Evolutionary conservation across 495 filamentous ascomycete genomes (phyloP).

Genomic region (Aspergillus sclerotiicarbonarius): DNA sequence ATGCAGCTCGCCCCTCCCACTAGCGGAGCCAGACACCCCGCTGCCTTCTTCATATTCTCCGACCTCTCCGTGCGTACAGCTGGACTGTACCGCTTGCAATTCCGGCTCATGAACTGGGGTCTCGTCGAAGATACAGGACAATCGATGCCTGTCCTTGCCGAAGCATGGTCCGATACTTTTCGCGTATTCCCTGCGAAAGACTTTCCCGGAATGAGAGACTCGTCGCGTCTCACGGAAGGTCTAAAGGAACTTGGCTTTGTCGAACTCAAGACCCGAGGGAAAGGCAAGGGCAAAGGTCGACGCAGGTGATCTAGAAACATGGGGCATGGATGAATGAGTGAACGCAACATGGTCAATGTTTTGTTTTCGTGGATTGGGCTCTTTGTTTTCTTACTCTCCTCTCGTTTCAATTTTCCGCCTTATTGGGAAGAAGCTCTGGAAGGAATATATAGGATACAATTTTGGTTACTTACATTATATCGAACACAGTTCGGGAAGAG

Average conservation of each 20-base stretch:
- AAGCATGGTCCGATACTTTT: constrained; percentile 74
- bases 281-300: constrained; percentile 43
- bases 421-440: too few species aligned
- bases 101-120: constrained; percentile 75
- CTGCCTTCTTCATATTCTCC: constrained; percentile 86
- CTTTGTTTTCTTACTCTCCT: neutral
- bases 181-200: constrained; percentile 94
- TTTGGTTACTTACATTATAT: neutral
- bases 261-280: constrained; percentile 46
- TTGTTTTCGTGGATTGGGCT: neutral
- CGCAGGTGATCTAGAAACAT: constrained; percentile 16
- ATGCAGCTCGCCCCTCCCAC: constrained; percentile 5
- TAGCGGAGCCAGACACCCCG: constrained; percentile 46
- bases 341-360: neutral
- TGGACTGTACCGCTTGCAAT: constrained; percentile 77
- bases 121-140: constrained; percentile 51
- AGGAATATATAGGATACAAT: neutral
- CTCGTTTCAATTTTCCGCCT: neutral
- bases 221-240: constrained; percentile 36
- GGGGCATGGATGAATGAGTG: neutral
- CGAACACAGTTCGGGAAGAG: too few species aligned
- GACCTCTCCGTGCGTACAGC: constrained; percentile 90
- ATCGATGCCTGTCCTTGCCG: constrained; percentile 60
- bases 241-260: constrained; percentile 47
- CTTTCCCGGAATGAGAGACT: constrained; percentile 85